phyloP scores from a whole-genome alignment of 148 eudicot genomes.

The Rhododendron vialii region DNA sequence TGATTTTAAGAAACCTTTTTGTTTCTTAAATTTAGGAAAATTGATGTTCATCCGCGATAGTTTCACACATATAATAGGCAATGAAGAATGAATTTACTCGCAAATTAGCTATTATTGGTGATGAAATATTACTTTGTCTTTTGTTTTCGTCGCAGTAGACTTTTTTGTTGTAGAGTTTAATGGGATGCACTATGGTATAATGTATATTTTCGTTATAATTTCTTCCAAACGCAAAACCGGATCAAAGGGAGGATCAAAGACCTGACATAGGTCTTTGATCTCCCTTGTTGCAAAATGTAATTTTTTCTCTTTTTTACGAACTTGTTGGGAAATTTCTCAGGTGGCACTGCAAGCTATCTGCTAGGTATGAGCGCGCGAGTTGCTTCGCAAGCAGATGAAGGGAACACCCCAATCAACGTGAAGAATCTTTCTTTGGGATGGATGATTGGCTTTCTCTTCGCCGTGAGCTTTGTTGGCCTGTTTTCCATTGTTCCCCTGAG shows the following conservation, averaged over 20 bases:
- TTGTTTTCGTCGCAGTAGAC: not conserved
- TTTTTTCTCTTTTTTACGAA: too few relatives aligned
- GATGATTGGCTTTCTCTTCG: constrained; percentile 27
- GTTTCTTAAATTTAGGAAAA: not conserved
- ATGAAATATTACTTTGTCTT: too few relatives aligned
- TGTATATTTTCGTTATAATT: not conserved
- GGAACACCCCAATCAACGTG: constrained; percentile 21
- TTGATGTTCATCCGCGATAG: not conserved
- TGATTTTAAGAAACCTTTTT: too few relatives aligned
- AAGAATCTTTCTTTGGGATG: constrained; percentile 25
- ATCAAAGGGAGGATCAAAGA: not conserved
- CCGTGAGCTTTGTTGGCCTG: constrained; percentile 37
- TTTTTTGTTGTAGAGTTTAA: not conserved
- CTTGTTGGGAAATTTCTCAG: not conserved
- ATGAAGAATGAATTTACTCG: too few relatives aligned
- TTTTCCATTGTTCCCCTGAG: constrained; percentile 32
- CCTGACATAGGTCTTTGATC: not conserved
- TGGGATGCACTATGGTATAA: not conserved
- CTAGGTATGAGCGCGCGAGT: constrained; percentile 30
- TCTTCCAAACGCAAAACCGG: not conserved
- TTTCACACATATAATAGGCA: too few relatives aligned
- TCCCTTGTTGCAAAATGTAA: not conserved
- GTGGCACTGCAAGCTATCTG: constrained; percentile 33
- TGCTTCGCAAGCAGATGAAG: constrained; percentile 23
- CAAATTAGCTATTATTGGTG: too few relatives aligned